Evolutionary conservation across 2,329 filamentous ascomycete genomes (phyloP), one percentile per base, ranked within the genome.

Genomic region (Coniochaeta prunicola): DNA sequence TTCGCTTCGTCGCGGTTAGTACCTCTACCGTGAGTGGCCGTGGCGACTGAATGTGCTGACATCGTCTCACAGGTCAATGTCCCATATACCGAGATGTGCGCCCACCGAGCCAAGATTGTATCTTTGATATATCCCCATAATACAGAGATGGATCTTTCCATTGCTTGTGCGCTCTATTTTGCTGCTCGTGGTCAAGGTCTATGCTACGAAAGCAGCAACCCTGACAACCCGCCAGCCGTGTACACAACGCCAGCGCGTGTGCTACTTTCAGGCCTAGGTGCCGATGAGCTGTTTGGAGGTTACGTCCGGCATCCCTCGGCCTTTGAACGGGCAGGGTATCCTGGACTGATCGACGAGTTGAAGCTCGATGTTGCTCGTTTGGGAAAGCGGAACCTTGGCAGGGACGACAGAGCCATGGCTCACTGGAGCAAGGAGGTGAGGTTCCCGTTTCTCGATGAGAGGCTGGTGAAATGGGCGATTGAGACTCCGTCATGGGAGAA

Each of bases 111-210:
- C 3, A 80, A 80, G 28, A 83, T 99, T 21, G 82, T 92, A 38
- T 80, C 84, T 2, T 78, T 99, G 19, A 97, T 99, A 71, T 81
- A 89, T 65, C 94, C 94, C 0, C 94, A 99, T 73, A 93, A 96
- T 64, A 99, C 94, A 0, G 94, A 99, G 73, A 99, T 99, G 94
- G 94, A 99, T 67, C 79, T 99, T 0, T 99, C 94, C 3, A 99
- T 99, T 66, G 89, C 90, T 0, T 88, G 84, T 65, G 94, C 94
- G 0, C 79, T 99, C n/a, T 97, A 97, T 72, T 99, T 99, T 75
- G 92, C 94, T 6, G 87, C 93, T 0, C 83, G 91, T 40, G 93
- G 92, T 0, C 71, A 76, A 56, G 91, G 88, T 0, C 64, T 71
- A 19, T 76, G 79, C 40, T 74, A 74, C 58, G 63, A 59, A 62